Percentiles rank a stretch among this genome's conserved stretches.
phyloP scores from a whole-genome alignment of 148 eudicot species.

The Gaultheria prostrata region DNA sequence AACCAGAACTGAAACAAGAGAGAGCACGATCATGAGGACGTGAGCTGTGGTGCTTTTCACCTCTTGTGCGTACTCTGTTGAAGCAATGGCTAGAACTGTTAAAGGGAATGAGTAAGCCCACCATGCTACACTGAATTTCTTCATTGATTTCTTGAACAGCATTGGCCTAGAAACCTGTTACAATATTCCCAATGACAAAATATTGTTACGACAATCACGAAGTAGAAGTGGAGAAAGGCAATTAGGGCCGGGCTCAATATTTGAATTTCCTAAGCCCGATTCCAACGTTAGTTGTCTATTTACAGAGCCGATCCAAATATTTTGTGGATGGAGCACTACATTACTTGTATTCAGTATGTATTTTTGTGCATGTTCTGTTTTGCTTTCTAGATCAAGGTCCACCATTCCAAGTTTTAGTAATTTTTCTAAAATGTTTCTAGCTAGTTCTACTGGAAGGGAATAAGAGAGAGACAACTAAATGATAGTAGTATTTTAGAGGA shows the following conservation, averaged over 20 bases:
- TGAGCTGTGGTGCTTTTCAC: slow-evolving; percentile 31
- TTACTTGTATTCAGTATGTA: too few species aligned
- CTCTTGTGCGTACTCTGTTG: slow-evolving; percentile 40
- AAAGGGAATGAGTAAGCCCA: slow-evolving; percentile 72
- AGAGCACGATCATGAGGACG: slow-evolving; percentile 41
- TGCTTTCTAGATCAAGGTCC: neutral
- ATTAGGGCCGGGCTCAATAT: too few species aligned
- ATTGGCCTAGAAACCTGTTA: slow-evolving; percentile 59
- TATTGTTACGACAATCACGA: neutral
- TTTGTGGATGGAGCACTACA: too few species aligned
- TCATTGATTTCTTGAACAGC: slow-evolving; percentile 47
- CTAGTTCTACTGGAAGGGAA: neutral
- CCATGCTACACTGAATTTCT: slow-evolving; percentile 56
- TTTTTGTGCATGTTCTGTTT: too few species aligned
- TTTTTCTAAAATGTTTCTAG: neutral
- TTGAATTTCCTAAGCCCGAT: too few species aligned
- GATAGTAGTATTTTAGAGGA: neutral
- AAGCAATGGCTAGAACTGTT: slow-evolving; percentile 38
- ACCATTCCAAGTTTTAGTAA: neutral
- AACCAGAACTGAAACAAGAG: slow-evolving; percentile 48
- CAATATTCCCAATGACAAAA: neutral
- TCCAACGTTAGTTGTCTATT: too few species aligned
- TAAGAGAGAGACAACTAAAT: neutral
- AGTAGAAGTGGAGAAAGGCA: neutral
- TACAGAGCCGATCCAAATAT: too few species aligned